Conservation (phyloP, 73 alveolate genomes). For the Paramecium primaurelia region DNA sequence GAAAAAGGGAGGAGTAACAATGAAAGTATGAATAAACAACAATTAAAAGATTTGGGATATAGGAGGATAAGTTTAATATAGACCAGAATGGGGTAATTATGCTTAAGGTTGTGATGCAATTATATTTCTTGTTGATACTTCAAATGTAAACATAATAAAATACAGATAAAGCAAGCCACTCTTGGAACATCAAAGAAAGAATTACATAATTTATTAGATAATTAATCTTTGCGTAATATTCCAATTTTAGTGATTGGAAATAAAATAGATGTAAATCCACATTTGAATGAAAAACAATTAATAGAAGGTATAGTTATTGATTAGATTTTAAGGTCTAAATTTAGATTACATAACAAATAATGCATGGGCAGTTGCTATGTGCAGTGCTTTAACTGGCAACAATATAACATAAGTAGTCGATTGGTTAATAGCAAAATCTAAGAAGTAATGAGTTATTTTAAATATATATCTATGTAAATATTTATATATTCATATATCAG, state of each 20-base stretch:
- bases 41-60: constrained; percentile 75
- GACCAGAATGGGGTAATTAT: constrained; percentile 88
- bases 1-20: constrained; percentile 78
- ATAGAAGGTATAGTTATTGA: constrained; percentile 55
- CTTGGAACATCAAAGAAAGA: constrained; percentile 78
- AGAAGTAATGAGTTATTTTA: constrained; percentile 43
- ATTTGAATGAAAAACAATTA: constrained; percentile 77
- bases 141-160: constrained; percentile 60
- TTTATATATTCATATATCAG: constrained; percentile 53
- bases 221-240: constrained; percentile 68
- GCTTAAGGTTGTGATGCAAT: constrained; percentile 80
- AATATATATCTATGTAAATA: background rate
- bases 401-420: constrained; percentile 85
- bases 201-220: constrained; percentile 77
- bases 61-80: constrained; percentile 88
- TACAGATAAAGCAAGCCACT: constrained; percentile 63
- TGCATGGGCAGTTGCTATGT: constrained; percentile 83
- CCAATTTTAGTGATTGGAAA: constrained; percentile 84
- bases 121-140: constrained; percentile 80
- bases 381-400: constrained; percentile 79
- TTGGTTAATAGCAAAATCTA: constrained; percentile 76
- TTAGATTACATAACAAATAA: constrained; percentile 84
- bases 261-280: constrained; percentile 88
- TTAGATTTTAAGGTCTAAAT: constrained; percentile 68
- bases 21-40: constrained; percentile 58